Evolutionary conservation across 108 stramenopile genomes (phyloP).

Genomic region (Conticribra guillardii): DNA sequence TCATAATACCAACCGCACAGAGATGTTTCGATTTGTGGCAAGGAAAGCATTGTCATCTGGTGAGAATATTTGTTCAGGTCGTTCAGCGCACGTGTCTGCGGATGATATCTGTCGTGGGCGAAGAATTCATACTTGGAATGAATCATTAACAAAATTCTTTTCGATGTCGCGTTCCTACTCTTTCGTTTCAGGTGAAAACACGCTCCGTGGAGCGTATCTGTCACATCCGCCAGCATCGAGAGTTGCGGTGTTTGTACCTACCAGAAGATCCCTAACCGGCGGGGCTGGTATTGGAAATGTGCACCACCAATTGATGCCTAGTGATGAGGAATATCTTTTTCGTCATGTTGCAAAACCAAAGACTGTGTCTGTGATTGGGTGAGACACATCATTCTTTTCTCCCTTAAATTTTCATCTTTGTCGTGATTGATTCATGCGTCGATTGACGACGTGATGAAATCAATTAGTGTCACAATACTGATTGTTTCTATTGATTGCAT

Average conservation of each 20-base stretch:
- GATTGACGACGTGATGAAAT: no score
- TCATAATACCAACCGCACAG: no score
- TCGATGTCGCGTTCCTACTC: background rate
- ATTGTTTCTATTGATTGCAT: conserved; percentile 5
- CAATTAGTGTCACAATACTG: background rate
- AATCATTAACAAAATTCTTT: background rate
- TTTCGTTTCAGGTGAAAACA: background rate
- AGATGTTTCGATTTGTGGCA: background rate
- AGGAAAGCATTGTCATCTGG: background rate
- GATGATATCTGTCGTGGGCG: background rate
- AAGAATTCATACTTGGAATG: background rate
- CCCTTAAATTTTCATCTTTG: background rate
- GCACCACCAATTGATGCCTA: conserved; percentile 50
- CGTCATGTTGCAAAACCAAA: conserved; percentile 47
- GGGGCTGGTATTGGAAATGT: conserved; percentile 79
- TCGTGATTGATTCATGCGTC: no score
- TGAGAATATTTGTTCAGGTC: background rate
- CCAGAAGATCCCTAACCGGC: background rate
- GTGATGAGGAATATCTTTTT: conserved; percentile 33
- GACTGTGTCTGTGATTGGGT: conserved; percentile 61
- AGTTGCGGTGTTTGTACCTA: background rate
- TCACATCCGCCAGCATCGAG: background rate
- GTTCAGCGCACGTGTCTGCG: background rate
- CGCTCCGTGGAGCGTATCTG: background rate
- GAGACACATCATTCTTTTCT: background rate